These are phyloP conservation scores for Alternaria novae-zelandiae DNA, from an alignment of 2,329 filamentous ascomycete species.

Conservation along the genomic window DNA sequence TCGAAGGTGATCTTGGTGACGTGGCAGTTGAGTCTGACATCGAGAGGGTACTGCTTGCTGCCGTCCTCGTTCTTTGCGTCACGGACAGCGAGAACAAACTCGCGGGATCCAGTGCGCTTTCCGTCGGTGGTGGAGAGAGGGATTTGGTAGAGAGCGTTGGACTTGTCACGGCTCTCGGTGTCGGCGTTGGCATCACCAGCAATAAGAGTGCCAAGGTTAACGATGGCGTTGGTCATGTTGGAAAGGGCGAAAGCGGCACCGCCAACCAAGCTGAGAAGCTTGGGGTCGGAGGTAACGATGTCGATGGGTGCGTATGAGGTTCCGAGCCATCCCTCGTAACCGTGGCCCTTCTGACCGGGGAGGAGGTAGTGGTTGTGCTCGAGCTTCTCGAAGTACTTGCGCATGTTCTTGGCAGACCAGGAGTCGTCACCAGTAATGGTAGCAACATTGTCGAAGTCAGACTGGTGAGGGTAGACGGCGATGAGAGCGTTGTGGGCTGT, in stretches of 20 bases:
- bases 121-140: conserved; percentile 60
- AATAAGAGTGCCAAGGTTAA: conserved; percentile 47
- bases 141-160: conserved; percentile 62
- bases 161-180: conserved; percentile 52
- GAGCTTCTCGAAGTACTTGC: conserved; percentile 62
- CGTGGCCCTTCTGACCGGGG: conserved; percentile 56
- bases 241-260: conserved; percentile 62
- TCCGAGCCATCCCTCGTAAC: conserved; percentile 63
- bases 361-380: conserved; percentile 62
- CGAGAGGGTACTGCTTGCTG: conserved; percentile 62
- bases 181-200: conserved; percentile 61
- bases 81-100: conserved; percentile 61
- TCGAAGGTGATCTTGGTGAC: conserved; percentile 72
- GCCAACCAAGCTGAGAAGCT: conserved; percentile 60
- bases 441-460: conserved; percentile 66
- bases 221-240: conserved; percentile 43
- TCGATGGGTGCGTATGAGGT: conserved; percentile 59
- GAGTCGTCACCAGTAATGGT: conserved; percentile 65
- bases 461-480: conserved; percentile 63
- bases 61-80: conserved; percentile 59
- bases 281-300: conserved; percentile 59
- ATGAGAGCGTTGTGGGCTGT: conserved; percentile 69
- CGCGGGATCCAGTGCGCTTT: conserved; percentile 61
- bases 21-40: conserved; percentile 65
- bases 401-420: conserved; percentile 66